A percentile compares a stretch with the other conserved stretches of the same genome.
These are phyloP conservation scores for Ustulina deusta DNA, from an alignment of 2,329 filamentous ascomycete genomes.

Conservation along the genomic window DNA sequence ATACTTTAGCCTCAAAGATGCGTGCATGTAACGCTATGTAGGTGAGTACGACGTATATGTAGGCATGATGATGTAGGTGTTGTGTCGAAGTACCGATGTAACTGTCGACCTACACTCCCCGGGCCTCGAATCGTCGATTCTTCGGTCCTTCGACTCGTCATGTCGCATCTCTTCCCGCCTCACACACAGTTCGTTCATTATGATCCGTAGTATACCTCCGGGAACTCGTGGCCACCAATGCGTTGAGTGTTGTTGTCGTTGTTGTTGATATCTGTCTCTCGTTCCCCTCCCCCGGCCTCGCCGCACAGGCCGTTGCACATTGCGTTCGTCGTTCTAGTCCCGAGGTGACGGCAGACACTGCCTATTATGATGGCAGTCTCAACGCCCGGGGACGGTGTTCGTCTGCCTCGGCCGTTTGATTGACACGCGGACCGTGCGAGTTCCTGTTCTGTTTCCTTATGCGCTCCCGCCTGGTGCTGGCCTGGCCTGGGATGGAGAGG, in stretches of 20 bases:
- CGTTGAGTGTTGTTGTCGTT: not conserved
- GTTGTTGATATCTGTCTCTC: conserved; percentile 4
- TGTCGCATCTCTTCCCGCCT: conserved; percentile 27
- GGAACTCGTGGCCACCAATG: conserved; percentile 11
- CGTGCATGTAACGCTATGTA: conserved; percentile 7
- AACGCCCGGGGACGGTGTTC: conserved; percentile 14
- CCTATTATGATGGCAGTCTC: conserved; percentile 30
- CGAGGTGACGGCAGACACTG: conserved; percentile 12
- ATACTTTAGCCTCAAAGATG: conserved; percentile 6
- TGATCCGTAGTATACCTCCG: conserved; percentile 1
- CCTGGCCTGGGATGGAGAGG: conserved; percentile 17
- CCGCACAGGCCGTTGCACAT: conserved; percentile 33
- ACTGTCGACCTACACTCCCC: not conserved
- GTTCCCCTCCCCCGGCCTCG: conserved; percentile 26
- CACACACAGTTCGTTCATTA: conserved; percentile 8
- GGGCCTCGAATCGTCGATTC: conserved; percentile 2
- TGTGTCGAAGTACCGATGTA: conserved; percentile 8
- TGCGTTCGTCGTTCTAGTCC: conserved; percentile 21
- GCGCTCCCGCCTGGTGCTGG: conserved; percentile 21
- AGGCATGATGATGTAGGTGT: conserved; percentile 17
- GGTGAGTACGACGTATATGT: conserved; percentile 1
- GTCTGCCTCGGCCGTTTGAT: conserved; percentile 35
- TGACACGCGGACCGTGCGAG: conserved; percentile 38
- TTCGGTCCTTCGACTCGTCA: conserved; percentile 15
- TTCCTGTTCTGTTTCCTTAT: conserved; percentile 28